Evolutionary conservation across 352 stramenopile species (phyloP).

Genomic region (Phytophthora pisi): DNA sequence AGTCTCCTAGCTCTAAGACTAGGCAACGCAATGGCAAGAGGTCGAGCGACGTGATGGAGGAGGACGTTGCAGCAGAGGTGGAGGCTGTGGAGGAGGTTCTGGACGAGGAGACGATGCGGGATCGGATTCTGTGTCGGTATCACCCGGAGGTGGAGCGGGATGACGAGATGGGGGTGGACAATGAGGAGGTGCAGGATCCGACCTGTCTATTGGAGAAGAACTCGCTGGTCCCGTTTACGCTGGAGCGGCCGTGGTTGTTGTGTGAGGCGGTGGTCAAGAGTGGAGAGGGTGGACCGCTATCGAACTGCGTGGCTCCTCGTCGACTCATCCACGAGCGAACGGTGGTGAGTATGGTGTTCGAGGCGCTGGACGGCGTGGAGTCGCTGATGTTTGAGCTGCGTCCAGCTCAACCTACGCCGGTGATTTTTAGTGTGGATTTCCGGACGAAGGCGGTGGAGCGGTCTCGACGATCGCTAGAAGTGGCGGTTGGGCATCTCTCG

Average conservation of each 20-base stretch:
- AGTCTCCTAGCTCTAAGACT: background rate
- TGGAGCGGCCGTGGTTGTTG: slow-evolving; percentile 45
- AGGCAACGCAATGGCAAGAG: slow-evolving; percentile 24
- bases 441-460: slow-evolving; percentile 27
- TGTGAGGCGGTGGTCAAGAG: slow-evolving; percentile 34
- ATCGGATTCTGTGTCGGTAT: slow-evolving; percentile 57
- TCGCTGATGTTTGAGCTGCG: slow-evolving; percentile 59
- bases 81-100: slow-evolving; percentile 9
- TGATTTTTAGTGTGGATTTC: slow-evolving; percentile 49
- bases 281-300: background rate
- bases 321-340: slow-evolving; percentile 57
- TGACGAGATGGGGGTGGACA: slow-evolving; percentile 3
- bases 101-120: slow-evolving; percentile 21
- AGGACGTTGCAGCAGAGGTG: background rate
- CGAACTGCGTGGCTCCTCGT: slow-evolving; percentile 11
- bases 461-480: slow-evolving; percentile 24
- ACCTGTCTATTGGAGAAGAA: slow-evolving; percentile 22
- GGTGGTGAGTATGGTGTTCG: slow-evolving; percentile 57
- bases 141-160: slow-evolving; percentile 25
- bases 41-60: slow-evolving; percentile 23
- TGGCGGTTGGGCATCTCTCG: slow-evolving; percentile 60
- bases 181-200: slow-evolving; percentile 16
- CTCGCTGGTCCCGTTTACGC: slow-evolving; percentile 28
- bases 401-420: slow-evolving; percentile 4
- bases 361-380: slow-evolving; percentile 56